Percentiles rank a stretch among this genome's conserved stretches.
These are phyloP conservation scores for Murraya koenigii DNA, from an alignment of 345 rosid genomes.

Conservation along the genomic window DNA sequence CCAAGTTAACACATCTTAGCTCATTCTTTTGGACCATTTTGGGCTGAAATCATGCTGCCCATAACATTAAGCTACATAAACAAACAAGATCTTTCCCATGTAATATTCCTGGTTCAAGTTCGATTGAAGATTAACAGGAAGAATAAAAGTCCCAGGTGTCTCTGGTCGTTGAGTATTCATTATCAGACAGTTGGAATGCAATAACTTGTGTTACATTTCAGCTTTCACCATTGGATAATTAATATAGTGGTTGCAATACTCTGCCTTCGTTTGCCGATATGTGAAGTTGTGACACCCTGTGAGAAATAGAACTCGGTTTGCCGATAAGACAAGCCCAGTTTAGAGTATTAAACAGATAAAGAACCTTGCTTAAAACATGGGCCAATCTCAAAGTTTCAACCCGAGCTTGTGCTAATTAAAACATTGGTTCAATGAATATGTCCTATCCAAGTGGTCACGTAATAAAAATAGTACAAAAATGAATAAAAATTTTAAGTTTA, in stretches of 20 bases:
- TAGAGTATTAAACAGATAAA: neutral
- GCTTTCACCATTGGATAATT: neutral
- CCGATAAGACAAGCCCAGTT: neutral
- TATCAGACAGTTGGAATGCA: neutral
- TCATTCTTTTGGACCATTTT: too few species aligned
- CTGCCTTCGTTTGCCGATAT: too few species aligned
- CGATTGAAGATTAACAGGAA: too few species aligned
- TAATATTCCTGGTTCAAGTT: too few species aligned
- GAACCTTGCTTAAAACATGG: neutral
- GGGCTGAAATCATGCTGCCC: too few species aligned
- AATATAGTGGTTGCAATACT: neutral
- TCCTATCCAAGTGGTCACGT: neutral
- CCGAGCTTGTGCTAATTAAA: neutral
- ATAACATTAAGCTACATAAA: neutral
- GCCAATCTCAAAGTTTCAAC: neutral
- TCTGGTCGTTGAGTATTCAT: neutral
- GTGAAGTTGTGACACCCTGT: too few species aligned
- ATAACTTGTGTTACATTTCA: neutral
- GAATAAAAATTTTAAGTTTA: neutral
- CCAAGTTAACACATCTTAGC: too few species aligned
- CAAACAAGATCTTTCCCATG: neutral
- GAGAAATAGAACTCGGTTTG: too few species aligned
- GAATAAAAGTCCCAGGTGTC: too few species aligned
- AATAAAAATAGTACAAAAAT: neutral
- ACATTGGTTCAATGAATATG: neutral